Conservation (phyloP, 2,329 filamentous ascomycete genomes). For the Trichocomaceae sp. region DNA sequence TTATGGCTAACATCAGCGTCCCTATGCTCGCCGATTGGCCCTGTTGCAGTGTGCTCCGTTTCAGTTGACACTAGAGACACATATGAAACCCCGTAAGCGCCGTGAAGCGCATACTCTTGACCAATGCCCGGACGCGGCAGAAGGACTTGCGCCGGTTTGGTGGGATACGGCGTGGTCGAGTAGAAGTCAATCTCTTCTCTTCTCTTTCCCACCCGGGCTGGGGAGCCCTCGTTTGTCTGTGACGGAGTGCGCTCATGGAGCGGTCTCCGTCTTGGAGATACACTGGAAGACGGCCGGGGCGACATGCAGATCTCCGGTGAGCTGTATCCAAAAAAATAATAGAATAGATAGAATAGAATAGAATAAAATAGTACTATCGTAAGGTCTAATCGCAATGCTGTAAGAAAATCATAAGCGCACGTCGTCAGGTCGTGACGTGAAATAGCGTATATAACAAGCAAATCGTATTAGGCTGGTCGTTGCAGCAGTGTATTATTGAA, state of each 20-base stretch:
- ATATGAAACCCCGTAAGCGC: constrained; percentile 28
- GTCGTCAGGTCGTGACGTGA: constrained; percentile 12
- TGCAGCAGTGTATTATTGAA: not conserved
- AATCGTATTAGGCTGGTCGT: not conserved
- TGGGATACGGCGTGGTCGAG: constrained; percentile 40
- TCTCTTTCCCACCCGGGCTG: constrained; percentile 32
- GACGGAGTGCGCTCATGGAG: constrained; percentile 43
- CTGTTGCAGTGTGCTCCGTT: constrained; percentile 26
- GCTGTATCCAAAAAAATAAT: not conserved
- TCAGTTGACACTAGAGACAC: constrained; percentile 23
- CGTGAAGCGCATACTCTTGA: constrained; percentile 28
- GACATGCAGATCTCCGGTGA: constrained; percentile 7
- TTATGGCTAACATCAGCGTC: constrained; percentile 18
- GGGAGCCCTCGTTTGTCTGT: constrained; percentile 39
- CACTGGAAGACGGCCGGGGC: constrained; percentile 18
- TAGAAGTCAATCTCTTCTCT: constrained; percentile 35
- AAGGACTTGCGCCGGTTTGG: constrained; percentile 42
- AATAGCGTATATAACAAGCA: constrained; percentile 10
- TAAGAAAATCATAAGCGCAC: constrained; percentile 10
- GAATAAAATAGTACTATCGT: constrained; percentile 2
- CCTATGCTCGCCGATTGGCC: constrained; percentile 23
- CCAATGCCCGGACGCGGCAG: constrained; percentile 36
- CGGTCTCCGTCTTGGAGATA: constrained; percentile 35
- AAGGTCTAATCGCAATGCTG: constrained; percentile 5
- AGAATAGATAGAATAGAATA: too few relatives aligned